Evolutionary conservation across 2,329 filamentous ascomycete genomes (phyloP), one percentile per base, ranked within the genome.

Genomic region (Paecilomyces sp.): DNA sequence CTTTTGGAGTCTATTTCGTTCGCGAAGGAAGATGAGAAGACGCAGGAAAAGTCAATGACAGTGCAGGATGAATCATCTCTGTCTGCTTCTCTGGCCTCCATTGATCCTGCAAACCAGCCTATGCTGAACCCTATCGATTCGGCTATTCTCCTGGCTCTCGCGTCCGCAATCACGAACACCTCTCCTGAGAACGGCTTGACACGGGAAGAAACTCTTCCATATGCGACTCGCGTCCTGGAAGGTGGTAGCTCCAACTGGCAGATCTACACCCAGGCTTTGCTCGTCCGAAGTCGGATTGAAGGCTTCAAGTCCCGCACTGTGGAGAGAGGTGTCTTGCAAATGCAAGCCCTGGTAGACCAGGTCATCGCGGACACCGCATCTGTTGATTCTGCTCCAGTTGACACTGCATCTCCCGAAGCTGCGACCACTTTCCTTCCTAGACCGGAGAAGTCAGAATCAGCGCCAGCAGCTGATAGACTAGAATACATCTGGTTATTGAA

Each of bases 171-270:
- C 61, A 95, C 90, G 62, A 96, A 97, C 69, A 92, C 90, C 0
- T 88, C 92, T 0, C 92, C 94, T 0, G 82, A 86, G 0, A 89
- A 97, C 71, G 88, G 90, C 0, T 80, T 99, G 0, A 97, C 92
- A 0, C 84, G 92, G n/a, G 92, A 97, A 75, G 91, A 97, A 71
- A 93, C 96, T 3, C 76, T 96, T 0, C 94, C 94, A 0, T 99
- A 93, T 71, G 94, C 94, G 0, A 88, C 88, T 1, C 86, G 94
- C 50, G 94, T 97, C 0, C 82, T 99, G 1, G 85, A 89, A 8
- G 92, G 94, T 62, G 92, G 93, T 66, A 89, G 89, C 54, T 93
- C 91, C 0, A 99, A 97, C 74, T 99, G 94, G 94, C 94, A 97
- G 73, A 88, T 97, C 34, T 97, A 97, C 72, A 97, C 94, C 0